Evolutionary conservation across 208 protist genomes (phyloP).

Genomic region (Leptomonas seymouri): DNA sequence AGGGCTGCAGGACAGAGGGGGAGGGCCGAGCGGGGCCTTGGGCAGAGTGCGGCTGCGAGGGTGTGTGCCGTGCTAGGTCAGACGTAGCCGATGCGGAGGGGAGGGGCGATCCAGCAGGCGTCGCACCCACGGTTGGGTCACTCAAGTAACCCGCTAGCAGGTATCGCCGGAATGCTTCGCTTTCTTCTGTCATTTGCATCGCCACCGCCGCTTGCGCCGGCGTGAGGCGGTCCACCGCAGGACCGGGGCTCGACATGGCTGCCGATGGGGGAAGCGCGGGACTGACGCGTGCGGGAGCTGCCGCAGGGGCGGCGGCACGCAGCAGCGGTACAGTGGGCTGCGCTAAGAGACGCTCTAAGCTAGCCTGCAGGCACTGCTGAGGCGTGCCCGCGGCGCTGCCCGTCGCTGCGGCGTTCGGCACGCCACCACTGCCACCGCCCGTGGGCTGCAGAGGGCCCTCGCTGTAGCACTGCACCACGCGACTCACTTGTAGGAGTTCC

Average conservation of each 20-base stretch:
- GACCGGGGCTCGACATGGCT: no score
- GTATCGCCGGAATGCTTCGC: constrained; percentile 21
- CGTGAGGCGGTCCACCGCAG: constrained; percentile 4
- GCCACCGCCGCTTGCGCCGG: constrained; percentile 18
- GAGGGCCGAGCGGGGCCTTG: neutral
- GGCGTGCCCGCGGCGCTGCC: constrained; percentile 21
- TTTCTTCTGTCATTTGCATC: constrained; percentile 26
- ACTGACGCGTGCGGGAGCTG: neutral
- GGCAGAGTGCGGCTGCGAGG: neutral
- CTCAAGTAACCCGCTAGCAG: constrained; percentile 17
- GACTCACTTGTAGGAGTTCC: constrained; percentile 56
- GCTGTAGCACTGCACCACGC: constrained; percentile 77
- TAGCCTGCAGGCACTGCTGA: constrained; percentile 35
- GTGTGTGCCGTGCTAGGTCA: no score
- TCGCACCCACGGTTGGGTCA: neutral
- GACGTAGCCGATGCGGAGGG: no score
- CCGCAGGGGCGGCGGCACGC: neutral
- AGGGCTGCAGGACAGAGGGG: constrained; percentile 30
- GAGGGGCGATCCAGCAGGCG: no score
- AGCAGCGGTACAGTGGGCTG: constrained; percentile 26
- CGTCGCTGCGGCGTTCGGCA: neutral
- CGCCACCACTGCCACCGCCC: neutral
- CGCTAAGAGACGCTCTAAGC: constrained; percentile 40
- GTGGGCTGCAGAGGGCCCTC: constrained; percentile 28
- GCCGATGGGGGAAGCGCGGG: no score